Conservation (phyloP, 306 rosid genomes). For the Styphnolobium japonicum region DNA sequence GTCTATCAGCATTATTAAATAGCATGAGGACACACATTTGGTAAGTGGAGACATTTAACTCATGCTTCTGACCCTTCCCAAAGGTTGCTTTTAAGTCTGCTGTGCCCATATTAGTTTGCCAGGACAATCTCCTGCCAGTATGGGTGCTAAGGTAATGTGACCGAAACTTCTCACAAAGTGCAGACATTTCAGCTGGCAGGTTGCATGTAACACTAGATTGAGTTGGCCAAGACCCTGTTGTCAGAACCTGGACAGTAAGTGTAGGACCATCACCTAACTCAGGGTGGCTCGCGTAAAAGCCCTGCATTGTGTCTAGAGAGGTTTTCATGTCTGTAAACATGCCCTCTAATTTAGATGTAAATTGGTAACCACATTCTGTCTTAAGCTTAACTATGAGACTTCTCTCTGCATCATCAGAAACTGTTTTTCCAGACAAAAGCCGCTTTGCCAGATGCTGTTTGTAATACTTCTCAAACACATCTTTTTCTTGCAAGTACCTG, state of each 20-base stretch:
- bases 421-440: conserved; percentile 77
- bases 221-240: conserved; percentile 86
- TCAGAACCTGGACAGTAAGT: conserved; percentile 71
- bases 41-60: conserved; percentile 78
- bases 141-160: conserved; percentile 77
- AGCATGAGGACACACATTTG: conserved; percentile 93
- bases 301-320: conserved; percentile 74
- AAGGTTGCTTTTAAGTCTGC: conserved; percentile 82
- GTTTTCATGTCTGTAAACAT: conserved; percentile 90
- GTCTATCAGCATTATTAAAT: conserved; percentile 65
- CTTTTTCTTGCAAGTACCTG: conserved; percentile 82
- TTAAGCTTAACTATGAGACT: conserved; percentile 84
- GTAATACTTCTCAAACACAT: conserved; percentile 78
- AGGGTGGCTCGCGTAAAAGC: conserved; percentile 56
- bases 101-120: conserved; percentile 89
- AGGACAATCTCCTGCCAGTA: conserved; percentile 76
- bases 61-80: conserved; percentile 78
- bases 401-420: conserved; percentile 83
- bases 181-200: conserved; percentile 74
- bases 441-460: conserved; percentile 88
- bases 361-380: conserved; percentile 82
- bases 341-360: conserved; percentile 79
- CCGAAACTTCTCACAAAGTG: conserved; percentile 70
- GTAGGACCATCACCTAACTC: conserved; percentile 73
- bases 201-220: conserved; percentile 70